phyloP scores from a whole-genome alignment of 768 basidiomycete genomes.

The Pisolithus orientalis region DNA sequence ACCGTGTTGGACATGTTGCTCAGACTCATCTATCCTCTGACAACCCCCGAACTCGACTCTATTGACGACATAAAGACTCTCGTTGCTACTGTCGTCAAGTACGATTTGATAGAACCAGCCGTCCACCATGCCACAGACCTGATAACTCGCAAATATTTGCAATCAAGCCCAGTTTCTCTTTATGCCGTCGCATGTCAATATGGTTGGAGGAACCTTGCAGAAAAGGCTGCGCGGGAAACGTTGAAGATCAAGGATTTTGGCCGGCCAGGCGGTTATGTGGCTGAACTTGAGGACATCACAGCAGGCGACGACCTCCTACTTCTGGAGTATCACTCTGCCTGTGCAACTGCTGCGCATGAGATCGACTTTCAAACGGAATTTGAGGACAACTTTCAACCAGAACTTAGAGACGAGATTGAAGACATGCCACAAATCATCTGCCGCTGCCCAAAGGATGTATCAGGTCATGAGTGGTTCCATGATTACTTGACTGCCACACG shows the following conservation, averaged over 20 bases:
- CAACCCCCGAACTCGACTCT: constrained; percentile 13
- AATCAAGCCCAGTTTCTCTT: constrained; percentile 14
- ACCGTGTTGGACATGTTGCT: constrained; percentile 13
- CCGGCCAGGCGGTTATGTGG: constrained; percentile 11
- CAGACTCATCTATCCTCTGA: constrained; percentile 20
- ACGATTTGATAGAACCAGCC: constrained; percentile 18
- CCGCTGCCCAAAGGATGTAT: too few relatives aligned
- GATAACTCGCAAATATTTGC: constrained; percentile 3
- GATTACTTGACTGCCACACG: too few relatives aligned
- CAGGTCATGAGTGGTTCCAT: too few relatives aligned
- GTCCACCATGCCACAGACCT: constrained; percentile 11
- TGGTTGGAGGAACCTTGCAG: constrained; percentile 12
- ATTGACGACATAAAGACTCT: constrained; percentile 15
- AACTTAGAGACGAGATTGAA: too few relatives aligned
- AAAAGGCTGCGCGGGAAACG: constrained; percentile 17
- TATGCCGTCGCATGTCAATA: constrained; percentile 24
- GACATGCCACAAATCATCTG: too few relatives aligned
- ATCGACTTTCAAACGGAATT: too few relatives aligned
- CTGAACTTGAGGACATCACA: constrained; percentile 36
- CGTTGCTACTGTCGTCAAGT: constrained; percentile 21
- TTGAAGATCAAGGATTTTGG: constrained; percentile 12
- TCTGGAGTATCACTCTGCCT: constrained; percentile 34
- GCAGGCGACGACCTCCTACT: constrained; percentile 36
- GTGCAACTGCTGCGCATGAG: constrained; percentile 19
- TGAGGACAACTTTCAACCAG: too few relatives aligned